Conservation (phyloP, 1,139 yeast species). For the Debaryomyces nepalensis region DNA sequence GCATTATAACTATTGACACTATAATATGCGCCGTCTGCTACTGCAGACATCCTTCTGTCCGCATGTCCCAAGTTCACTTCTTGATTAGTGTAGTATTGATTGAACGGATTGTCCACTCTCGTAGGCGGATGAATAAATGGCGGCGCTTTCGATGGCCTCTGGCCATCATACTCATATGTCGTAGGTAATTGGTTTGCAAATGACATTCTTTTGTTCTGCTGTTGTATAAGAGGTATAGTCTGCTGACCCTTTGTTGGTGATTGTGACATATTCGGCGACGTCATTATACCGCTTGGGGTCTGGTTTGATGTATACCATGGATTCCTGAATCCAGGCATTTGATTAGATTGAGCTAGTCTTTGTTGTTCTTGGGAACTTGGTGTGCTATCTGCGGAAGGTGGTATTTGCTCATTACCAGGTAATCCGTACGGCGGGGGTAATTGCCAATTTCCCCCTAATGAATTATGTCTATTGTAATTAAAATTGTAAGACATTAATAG, state of each 20-base stretch:
- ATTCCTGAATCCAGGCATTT: conserved; percentile 44
- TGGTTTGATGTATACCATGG: conserved; percentile 48
- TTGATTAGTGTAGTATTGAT: conserved; percentile 48
- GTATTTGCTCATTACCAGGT: conserved; percentile 18
- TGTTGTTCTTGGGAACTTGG: conserved; percentile 20
- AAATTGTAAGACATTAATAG: conserved; percentile 26
- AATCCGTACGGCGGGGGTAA: conserved; percentile 34
- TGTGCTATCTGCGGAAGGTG: conserved; percentile 13
- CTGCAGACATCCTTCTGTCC: conserved; percentile 51
- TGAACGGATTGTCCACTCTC: conserved; percentile 53
- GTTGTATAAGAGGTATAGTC: conserved; percentile 31
- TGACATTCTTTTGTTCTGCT: conserved; percentile 41
- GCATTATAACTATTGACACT: conserved; percentile 14
- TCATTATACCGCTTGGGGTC: conserved; percentile 16
- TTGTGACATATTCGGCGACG: conserved; percentile 24
- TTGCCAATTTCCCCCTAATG: conserved; percentile 51
- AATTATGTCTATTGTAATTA: conserved; percentile 43
- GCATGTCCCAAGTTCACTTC: conserved; percentile 37
- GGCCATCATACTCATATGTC: conserved; percentile 51
- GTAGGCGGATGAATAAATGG: conserved; percentile 51
- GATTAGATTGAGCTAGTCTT: conserved; percentile 20
- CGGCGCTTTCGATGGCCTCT: conserved; percentile 25
- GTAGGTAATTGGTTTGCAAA: conserved; percentile 55
- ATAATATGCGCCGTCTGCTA: conserved; percentile 36
- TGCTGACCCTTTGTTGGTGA: conserved; percentile 36